These are phyloP conservation scores for Penicillium sp. DNA, from an alignment of 2,329 filamentous ascomycete species.

Conservation along the genomic window DNA sequence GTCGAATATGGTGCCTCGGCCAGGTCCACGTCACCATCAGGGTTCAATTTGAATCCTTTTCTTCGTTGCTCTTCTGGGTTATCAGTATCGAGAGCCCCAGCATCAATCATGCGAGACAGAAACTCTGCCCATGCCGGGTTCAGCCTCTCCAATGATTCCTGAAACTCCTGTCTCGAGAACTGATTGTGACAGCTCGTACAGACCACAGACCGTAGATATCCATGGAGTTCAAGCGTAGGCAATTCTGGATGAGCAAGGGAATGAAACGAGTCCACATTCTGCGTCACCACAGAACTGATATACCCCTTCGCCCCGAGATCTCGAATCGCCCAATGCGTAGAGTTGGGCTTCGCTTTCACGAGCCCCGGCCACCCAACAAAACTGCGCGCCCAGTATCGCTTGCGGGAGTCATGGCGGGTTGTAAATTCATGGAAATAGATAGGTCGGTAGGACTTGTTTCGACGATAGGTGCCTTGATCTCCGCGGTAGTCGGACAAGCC, in stretches of 20 bases:
- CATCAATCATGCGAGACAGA: constrained; percentile 69
- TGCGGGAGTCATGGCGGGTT: constrained; percentile 76
- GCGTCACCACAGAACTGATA: constrained; percentile 79
- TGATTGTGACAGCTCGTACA: constrained; percentile 78
- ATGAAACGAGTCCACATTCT: constrained; percentile 98
- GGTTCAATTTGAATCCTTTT: constrained; percentile 79
- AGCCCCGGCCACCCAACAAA: constrained; percentile 91
- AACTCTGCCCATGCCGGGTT: constrained; percentile 88
- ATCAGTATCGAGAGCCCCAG: constrained; percentile 77
- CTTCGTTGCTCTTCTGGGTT: constrained; percentile 69
- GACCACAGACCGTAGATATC: constrained; percentile 78
- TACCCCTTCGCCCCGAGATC: constrained; percentile 73
- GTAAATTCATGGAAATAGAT: constrained; percentile 94
- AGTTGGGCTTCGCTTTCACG: constrained; percentile 76
- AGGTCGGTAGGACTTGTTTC: constrained; percentile 86
- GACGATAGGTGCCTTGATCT: constrained; percentile 83
- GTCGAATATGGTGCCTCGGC: constrained; percentile 84
- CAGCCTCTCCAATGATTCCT: constrained; percentile 71
- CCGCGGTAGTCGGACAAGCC: constrained; percentile 93
- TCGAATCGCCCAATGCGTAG: constrained; percentile 75
- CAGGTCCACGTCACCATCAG: constrained; percentile 91
- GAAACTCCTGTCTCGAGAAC: constrained; percentile 73
- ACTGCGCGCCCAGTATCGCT: constrained; percentile 93
- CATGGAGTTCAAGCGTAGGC: constrained; percentile 83
- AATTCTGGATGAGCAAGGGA: constrained; percentile 72